Base-by-base conservation (phyloP, 1,284 basidiomycete genomes). In the Austropuccinia psidii region DNA sequence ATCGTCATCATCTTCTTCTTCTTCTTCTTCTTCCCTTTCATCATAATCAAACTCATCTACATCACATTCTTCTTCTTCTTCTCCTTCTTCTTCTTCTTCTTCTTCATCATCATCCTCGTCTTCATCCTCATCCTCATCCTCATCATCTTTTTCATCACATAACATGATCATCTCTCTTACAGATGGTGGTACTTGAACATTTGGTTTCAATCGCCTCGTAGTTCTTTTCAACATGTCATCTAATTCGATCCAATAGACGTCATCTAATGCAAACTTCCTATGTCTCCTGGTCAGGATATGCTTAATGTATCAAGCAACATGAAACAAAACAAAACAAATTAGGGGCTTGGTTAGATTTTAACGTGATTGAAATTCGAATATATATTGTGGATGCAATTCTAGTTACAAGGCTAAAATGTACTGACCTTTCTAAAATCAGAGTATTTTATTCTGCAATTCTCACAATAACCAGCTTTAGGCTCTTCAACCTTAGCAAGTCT, bases 391-490 rank as follows among this genome's bases (percentile, higher is more conserved):
- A 8, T n/a, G n/a, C n/a, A 52, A 45, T 45, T 45, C n/a, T 11
- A 45, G 41, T 45, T 45, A n/a, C 41, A 45, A n/a, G 41, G 41
- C n/a, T 24, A 8, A 24, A 15, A 61, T 24, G 29, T 21, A 83
- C 88, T 79, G 77, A 95, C 93, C 76, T 84, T 81, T 75, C 87
- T 87, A 78, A 98, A 95, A 81, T 97, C 89, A 0, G 89, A 88
- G 79, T 94, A 99, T 80, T 93, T 91, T 70, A 86, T 79, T 27
- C 95, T 86, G 81, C 96, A 99, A 81, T 94, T 96, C 80, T 99
- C 96, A 82, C 96, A 99, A 82, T 98, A 98, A 11, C 96, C 96
- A 7, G 94, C 91, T 81, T 92, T 97, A 79, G 86, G 89, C 66
- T 86, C 89, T 82, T 92, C 91, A 73, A 78, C 75, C 77, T 89